Percentiles rank a stretch among this genome's conserved stretches.
Conservation (phyloP, 2,329 filamentous ascomycete genomes). For the Fusarium sp. region DNA sequence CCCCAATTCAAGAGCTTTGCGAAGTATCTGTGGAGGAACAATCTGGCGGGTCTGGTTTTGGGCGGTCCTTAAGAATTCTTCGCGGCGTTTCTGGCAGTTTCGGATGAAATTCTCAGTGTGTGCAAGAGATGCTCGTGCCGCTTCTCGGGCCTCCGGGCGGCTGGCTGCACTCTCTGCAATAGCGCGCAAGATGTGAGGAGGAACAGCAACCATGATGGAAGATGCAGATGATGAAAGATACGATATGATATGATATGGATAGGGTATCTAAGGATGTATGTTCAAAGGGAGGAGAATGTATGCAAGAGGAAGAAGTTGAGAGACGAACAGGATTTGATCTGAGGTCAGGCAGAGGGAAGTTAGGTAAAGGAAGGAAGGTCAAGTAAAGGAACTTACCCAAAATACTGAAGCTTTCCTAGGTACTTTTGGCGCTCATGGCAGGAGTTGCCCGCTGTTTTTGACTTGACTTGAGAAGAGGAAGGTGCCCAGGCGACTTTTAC, state of each 20-base stretch:
- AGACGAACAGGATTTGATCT: too few species aligned
- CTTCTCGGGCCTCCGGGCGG: slow-evolving; percentile 55
- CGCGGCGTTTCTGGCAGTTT: slow-evolving; percentile 45
- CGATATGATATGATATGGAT: not conserved
- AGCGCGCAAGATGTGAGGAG: slow-evolving; percentile 60
- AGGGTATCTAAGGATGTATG: not conserved
- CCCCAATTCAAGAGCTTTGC: slow-evolving; percentile 55
- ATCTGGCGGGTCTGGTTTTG: slow-evolving; percentile 46
- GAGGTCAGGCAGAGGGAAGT: too few species aligned
- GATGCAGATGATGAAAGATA: too few species aligned
- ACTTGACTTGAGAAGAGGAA: not conserved
- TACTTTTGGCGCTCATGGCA: too few species aligned
- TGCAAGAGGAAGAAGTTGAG: not conserved
- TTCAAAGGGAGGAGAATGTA: not conserved
- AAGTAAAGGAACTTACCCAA: too few species aligned
- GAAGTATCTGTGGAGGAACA: slow-evolving; percentile 57
- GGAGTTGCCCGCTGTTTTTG: not conserved
- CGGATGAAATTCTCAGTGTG: slow-evolving; percentile 52
- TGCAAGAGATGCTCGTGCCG: slow-evolving; percentile 54
- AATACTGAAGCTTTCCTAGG: too few species aligned
- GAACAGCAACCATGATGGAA: slow-evolving; percentile 47
- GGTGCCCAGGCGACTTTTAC: not conserved
- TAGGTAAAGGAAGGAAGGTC: too few species aligned
- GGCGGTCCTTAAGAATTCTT: slow-evolving; percentile 34
- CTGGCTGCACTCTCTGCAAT: slow-evolving; percentile 56